phyloP scores from a whole-genome alignment of 495 filamentous ascomycete genomes.

The Amniculicola lignicola region DNA sequence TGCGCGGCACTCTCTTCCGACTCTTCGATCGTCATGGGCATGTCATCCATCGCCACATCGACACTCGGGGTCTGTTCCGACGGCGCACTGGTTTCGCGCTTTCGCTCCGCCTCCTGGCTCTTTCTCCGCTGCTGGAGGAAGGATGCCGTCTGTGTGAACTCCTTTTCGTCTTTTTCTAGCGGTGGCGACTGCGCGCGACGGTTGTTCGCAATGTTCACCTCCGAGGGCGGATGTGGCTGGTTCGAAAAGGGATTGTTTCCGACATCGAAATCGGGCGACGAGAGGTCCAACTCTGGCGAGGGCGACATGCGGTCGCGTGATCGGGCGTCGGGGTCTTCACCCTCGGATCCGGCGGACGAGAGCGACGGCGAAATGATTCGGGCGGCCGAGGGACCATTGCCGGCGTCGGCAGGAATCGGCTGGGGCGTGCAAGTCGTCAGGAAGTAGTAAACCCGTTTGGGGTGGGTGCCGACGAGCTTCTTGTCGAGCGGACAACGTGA shows the following conservation, averaged over 20 bases:
- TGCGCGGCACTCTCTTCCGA: constrained; percentile 40
- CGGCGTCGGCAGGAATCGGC: constrained; percentile 64
- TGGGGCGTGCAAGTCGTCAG: constrained; percentile 81
- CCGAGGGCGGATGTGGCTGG: constrained; percentile 44
- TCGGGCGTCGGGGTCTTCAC: constrained; percentile 67
- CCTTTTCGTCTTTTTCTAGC: constrained; percentile 90
- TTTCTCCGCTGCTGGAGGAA: constrained; percentile 68
- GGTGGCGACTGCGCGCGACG: constrained; percentile 75
- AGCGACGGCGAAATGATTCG: constrained; percentile 80
- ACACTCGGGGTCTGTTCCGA: not conserved
- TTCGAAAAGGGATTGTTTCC: constrained; percentile 59
- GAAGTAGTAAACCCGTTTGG: constrained; percentile 93
- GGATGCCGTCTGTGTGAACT: constrained; percentile 87
- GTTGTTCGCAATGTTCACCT: constrained; percentile 53
- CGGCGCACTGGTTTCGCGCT: not conserved
- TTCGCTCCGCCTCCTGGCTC: constrained; percentile 34
- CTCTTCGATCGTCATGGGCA: constrained; percentile 37
- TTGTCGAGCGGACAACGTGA: constrained; percentile 87
- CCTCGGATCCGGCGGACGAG: constrained; percentile 68
- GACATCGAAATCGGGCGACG: constrained; percentile 80
- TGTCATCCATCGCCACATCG: constrained; percentile 31
- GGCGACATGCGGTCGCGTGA: constrained; percentile 74
- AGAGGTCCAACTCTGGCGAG: constrained; percentile 90
- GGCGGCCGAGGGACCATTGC: constrained; percentile 46
- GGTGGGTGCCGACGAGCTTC: constrained; percentile 86